Evolutionary conservation across 1,139 yeast genomes (phyloP).

Genomic region (Suhomyces bolitotheri): DNA sequence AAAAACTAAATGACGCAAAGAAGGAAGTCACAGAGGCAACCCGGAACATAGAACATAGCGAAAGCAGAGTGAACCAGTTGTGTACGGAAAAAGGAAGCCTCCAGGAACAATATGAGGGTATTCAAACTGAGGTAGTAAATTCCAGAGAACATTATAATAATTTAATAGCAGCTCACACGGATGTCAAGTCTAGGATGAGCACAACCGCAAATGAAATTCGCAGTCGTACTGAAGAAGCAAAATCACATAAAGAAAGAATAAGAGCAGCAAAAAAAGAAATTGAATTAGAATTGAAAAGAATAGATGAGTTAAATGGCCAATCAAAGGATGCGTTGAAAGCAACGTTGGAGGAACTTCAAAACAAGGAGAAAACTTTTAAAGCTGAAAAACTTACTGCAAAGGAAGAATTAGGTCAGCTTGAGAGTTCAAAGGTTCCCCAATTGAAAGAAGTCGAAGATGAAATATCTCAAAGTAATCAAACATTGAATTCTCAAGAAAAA

Average conservation of each 20-base stretch:
- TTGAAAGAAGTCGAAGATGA: slow-evolving; percentile 9
- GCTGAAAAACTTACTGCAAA: slow-evolving; percentile 20
- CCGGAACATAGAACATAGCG: slow-evolving; percentile 21
- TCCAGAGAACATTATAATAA: slow-evolving; percentile 7
- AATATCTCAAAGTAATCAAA: slow-evolving; percentile 7
- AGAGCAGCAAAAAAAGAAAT: slow-evolving; percentile 20
- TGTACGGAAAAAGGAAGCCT: slow-evolving; percentile 10
- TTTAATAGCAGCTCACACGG: slow-evolving; percentile 4
- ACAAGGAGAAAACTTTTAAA: slow-evolving; percentile 16
- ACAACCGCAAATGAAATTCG: slow-evolving; percentile 18
- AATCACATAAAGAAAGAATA: slow-evolving; percentile 28
- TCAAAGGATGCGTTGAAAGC: slow-evolving; percentile 30
- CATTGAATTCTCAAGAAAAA: slow-evolving; percentile 7
- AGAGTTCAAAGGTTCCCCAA: slow-evolving; percentile 10
- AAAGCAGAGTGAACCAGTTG: slow-evolving; percentile 11
- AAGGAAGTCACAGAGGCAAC: slow-evolving; percentile 22
- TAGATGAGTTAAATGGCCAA: slow-evolving; percentile 43
- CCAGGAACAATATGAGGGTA: slow-evolving; percentile 15
- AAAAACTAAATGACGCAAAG: slow-evolving; percentile 14
- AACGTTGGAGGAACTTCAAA: slow-evolving; percentile 17
- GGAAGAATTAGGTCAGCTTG: slow-evolving; percentile 17
- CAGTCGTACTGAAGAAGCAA: slow-evolving; percentile 29
- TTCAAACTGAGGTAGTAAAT: slow-evolving; percentile 13
- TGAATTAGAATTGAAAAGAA: slow-evolving; percentile 33
- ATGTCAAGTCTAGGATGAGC: slow-evolving; percentile 6